Percentiles rank a stretch among this genome's conserved stretches.
Conservation (phyloP, 2,329 filamentous ascomycete species). For the Sarocladiaceae sp. region DNA sequence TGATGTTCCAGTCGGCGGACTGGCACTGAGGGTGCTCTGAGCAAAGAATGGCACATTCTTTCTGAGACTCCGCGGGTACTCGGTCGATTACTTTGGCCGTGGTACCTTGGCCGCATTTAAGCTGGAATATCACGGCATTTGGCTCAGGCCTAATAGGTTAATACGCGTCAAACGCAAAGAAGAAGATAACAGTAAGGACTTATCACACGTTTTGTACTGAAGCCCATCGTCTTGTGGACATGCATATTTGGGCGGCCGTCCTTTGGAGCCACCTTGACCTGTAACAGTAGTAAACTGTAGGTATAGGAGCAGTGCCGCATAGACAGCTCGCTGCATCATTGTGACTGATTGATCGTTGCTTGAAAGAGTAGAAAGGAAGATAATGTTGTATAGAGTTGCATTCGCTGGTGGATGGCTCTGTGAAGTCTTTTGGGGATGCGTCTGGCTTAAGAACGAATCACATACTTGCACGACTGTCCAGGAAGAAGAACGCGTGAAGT, state of each 20-base stretch:
- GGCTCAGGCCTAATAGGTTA: neutral
- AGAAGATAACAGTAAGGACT: neutral
- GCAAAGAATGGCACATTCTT: slow-evolving; percentile 2
- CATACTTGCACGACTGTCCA: too few species aligned
- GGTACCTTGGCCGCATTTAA: slow-evolving; percentile 6
- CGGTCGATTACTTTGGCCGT: slow-evolving; percentile 1
- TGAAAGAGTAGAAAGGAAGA: neutral
- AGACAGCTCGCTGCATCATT: neutral
- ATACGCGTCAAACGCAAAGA: too few species aligned
- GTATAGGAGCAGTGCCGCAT: neutral
- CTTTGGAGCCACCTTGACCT: slow-evolving; percentile 7
- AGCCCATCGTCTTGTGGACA: slow-evolving; percentile 2
- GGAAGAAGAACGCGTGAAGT: too few species aligned
- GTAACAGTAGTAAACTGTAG: neutral
- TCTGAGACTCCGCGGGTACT: neutral
- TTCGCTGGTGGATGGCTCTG: too few species aligned
- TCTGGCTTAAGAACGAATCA: too few species aligned
- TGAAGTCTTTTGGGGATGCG: too few species aligned
- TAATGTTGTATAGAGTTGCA: neutral
- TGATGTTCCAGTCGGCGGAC: neutral
- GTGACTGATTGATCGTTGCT: too few species aligned
- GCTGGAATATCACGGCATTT: slow-evolving; percentile 2
- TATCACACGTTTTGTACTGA: neutral
- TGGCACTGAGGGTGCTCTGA: slow-evolving; percentile 5
- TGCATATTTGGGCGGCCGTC: neutral